phyloP scores from a whole-genome alignment of 495 filamentous ascomycete species.

The Aspergillus affinis region DNA sequence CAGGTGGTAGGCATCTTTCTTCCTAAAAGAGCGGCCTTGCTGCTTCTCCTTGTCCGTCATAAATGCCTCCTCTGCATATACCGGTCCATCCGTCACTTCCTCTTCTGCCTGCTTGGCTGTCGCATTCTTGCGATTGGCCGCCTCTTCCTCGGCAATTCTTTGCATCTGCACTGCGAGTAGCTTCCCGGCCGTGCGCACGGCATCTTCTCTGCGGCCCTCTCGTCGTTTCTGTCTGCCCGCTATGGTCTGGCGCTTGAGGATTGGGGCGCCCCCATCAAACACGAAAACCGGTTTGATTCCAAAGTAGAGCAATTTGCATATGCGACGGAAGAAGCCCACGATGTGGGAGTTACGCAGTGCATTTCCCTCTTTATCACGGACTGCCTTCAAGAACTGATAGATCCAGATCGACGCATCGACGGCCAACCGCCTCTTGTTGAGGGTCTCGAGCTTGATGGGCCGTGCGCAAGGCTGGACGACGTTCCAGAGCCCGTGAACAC shows the following conservation, averaged over 20 bases:
- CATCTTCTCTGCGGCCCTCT: slow-evolving; percentile 92
- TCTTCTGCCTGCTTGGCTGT: slow-evolving; percentile 53
- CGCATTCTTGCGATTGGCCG: slow-evolving; percentile 55
- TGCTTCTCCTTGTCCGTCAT: slow-evolving; percentile 77
- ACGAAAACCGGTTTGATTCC: slow-evolving; percentile 98
- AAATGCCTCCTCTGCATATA: slow-evolving; percentile 85
- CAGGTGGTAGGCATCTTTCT: slow-evolving; percentile 91
- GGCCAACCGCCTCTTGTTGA: slow-evolving; percentile 91
- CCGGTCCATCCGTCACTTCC: slow-evolving; percentile 67
- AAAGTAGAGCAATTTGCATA: slow-evolving; percentile 94
- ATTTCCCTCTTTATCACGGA: slow-evolving; percentile 97
- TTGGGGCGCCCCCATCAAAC: slow-evolving; percentile 93
- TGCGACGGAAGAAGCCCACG: slow-evolving; percentile 95
- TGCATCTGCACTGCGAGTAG: slow-evolving; percentile 92
- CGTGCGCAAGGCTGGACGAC: slow-evolving; percentile 86
- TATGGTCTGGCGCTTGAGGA: slow-evolving; percentile 89
- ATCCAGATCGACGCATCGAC: slow-evolving; percentile 99
- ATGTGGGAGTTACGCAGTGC: slow-evolving; percentile 92
- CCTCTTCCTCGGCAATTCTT: slow-evolving; percentile 80
- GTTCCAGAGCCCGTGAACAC: slow-evolving; percentile 96
- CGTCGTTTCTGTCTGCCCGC: slow-evolving; percentile 71
- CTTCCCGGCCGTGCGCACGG: slow-evolving; percentile 82
- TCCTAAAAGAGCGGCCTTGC: slow-evolving; percentile 75
- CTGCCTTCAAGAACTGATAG: slow-evolving; percentile 98
- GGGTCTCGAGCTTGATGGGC: slow-evolving; percentile 86